phyloP scores from a whole-genome alignment of 116 monocot genomes.

The Zostera marina region DNA sequence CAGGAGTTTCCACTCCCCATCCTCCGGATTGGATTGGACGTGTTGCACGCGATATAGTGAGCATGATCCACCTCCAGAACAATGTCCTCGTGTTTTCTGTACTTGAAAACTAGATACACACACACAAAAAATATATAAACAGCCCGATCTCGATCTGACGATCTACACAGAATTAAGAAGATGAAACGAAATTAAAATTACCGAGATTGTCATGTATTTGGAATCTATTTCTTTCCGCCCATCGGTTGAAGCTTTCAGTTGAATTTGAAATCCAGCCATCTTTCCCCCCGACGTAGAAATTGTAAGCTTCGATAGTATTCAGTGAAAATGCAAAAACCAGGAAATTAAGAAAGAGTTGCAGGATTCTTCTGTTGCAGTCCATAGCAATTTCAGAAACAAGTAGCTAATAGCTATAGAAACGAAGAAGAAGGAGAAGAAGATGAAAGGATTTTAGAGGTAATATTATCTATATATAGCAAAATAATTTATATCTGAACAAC shows the following conservation, averaged over 20 bases:
- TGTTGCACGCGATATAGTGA: slow-evolving; percentile 42
- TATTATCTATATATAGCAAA: too few species aligned
- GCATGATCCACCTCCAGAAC: slow-evolving; percentile 40
- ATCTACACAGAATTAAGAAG: too few species aligned
- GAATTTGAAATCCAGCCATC: slow-evolving; percentile 38
- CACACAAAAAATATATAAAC: not conserved
- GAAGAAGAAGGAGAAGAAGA: not conserved
- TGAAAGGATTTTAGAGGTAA: too few species aligned
- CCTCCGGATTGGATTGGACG: slow-evolving; percentile 21
- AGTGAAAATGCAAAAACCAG: not conserved
- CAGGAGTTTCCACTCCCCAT: slow-evolving; percentile 34
- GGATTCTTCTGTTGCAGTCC: not conserved
- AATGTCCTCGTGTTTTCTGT: slow-evolving; percentile 41
- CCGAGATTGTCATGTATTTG: slow-evolving; percentile 38
- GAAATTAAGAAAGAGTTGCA: not conserved
- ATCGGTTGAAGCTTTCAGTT: slow-evolving; percentile 20
- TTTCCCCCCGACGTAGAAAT: slow-evolving; percentile 32
- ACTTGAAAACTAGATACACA: slow-evolving; percentile 45
- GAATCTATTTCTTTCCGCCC: slow-evolving; percentile 31
- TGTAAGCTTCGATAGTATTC: not conserved
- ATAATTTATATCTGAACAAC: too few species aligned
- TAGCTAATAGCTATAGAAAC: too few species aligned
- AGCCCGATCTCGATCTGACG: too few species aligned
- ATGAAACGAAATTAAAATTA: slow-evolving; percentile 3
- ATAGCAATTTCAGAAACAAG: not conserved